Conservation (phyloP, 1,284 basidiomycete genomes). For the Puccinia novopanici region DNA sequence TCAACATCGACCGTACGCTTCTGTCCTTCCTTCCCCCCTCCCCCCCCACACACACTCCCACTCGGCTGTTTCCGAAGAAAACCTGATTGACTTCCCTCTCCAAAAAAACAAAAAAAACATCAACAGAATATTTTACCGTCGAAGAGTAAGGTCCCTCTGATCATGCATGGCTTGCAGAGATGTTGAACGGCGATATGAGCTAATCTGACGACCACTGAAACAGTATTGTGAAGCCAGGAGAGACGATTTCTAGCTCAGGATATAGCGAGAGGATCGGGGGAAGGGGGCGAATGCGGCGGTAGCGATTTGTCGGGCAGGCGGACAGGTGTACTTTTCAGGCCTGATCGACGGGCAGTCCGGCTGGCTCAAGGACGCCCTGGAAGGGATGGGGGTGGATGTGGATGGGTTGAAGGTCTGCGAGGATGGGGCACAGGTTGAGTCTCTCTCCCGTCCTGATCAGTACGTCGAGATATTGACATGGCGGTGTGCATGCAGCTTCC, state of each 20-base stretch:
- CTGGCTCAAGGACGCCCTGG: constrained; percentile 23
- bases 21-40: not conserved
- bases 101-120: not conserved
- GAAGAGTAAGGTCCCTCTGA: not conserved
- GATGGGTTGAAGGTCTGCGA: constrained; percentile 25
- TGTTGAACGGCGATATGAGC: not conserved
- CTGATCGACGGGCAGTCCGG: constrained; percentile 18
- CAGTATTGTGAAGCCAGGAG: constrained; percentile 30
- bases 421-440: constrained; percentile 4
- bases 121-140: constrained; percentile 40
- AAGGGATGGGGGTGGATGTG: constrained; percentile 23
- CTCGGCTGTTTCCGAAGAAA: not conserved
- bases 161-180: too few relatives aligned
- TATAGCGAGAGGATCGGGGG: constrained; percentile 11
- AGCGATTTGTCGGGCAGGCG: constrained; percentile 20
- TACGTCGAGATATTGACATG: too few relatives aligned
- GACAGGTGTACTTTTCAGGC: constrained; percentile 18
- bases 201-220: not conserved
- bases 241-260: constrained; percentile 21
- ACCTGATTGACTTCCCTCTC: too few relatives aligned
- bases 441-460: not conserved
- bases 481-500: not conserved
- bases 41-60: not conserved
- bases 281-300: constrained; percentile 46
- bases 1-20: constrained; percentile 43